Conservation (phyloP, 2,329 filamentous ascomycete genomes). For the Eutypa lata region DNA sequence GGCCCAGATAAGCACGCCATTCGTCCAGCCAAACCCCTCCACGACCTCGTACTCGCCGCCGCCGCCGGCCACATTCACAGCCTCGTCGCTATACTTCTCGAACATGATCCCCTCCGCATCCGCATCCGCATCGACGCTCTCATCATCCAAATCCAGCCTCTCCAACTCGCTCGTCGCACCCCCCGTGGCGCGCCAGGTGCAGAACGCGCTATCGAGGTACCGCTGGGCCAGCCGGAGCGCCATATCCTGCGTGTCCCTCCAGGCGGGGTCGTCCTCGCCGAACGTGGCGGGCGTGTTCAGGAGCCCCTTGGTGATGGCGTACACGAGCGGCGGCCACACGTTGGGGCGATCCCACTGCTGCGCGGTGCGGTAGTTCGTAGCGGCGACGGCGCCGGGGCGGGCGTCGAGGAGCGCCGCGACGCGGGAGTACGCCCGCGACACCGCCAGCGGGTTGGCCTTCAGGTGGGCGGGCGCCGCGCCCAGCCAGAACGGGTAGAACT, state of each 20-base stretch:
- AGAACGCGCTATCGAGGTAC: constrained; percentile 66
- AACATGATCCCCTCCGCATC: constrained; percentile 60
- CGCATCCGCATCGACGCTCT: constrained; percentile 38
- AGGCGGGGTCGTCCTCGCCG: constrained; percentile 50
- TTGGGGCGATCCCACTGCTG: constrained; percentile 71
- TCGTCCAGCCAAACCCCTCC: constrained; percentile 69
- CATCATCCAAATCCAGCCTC: constrained; percentile 36
- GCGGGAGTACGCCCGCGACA: constrained; percentile 52
- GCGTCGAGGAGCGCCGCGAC: constrained; percentile 50
- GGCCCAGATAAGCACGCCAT: constrained; percentile 65
- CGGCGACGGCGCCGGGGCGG: constrained; percentile 55
- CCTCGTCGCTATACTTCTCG: constrained; percentile 64
- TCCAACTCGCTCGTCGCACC: constrained; percentile 54
- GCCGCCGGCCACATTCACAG: constrained; percentile 58
- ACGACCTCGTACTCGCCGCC: constrained; percentile 69
- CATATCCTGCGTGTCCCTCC: constrained; percentile 50
- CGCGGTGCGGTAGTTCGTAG: constrained; percentile 58
- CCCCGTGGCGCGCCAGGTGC: constrained; percentile 67
- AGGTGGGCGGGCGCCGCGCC: constrained; percentile 58
- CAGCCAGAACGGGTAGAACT: constrained; percentile 69
- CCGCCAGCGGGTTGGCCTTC: constrained; percentile 55
- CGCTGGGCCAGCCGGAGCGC: constrained; percentile 60
- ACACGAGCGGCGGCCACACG: constrained; percentile 66
- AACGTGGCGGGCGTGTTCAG: constrained; percentile 57
- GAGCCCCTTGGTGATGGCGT: constrained; percentile 61